These are phyloP conservation scores for Pseudogymnoascus sp. DNA, from an alignment of 2,329 filamentous ascomycete genomes.

Conservation along the genomic window DNA sequence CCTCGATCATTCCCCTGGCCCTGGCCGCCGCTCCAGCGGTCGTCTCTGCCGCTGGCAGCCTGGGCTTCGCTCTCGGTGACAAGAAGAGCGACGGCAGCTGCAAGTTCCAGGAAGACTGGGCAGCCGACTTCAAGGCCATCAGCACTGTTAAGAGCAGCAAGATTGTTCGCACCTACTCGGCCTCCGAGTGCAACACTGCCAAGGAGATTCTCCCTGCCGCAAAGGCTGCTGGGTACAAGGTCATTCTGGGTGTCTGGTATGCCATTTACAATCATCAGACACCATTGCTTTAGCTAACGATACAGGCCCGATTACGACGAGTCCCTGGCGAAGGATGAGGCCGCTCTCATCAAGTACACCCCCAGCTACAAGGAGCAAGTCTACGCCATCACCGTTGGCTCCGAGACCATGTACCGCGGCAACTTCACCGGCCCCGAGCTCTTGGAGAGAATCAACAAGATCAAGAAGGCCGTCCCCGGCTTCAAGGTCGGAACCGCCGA, in stretches of 20 bases:
- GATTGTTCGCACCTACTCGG: conserved; percentile 60
- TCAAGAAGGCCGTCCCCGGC: conserved; percentile 47
- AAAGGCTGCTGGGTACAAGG: conserved; percentile 56
- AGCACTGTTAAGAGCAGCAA: conserved; percentile 40
- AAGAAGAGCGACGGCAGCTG: conserved; percentile 54
- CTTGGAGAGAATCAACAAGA: conserved; percentile 52
- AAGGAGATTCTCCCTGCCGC: conserved; percentile 58
- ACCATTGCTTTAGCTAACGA: not conserved
- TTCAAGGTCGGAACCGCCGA: conserved; percentile 62
- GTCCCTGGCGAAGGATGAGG: conserved; percentile 54
- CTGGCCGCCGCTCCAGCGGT: conserved; percentile 38
- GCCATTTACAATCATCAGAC: conserved; percentile 18
- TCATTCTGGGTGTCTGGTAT: conserved; percentile 64
- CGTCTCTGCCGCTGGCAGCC: conserved; percentile 44
- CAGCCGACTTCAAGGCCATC: conserved; percentile 57
- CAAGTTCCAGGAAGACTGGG: conserved; percentile 57
- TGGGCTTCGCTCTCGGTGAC: conserved; percentile 62
- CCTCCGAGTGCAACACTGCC: conserved; percentile 58
- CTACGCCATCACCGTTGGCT: conserved; percentile 63
- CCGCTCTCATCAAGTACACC: conserved; percentile 45
- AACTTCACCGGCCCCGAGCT: conserved; percentile 57
- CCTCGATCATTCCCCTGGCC: conserved; percentile 16
- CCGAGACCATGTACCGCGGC: conserved; percentile 62
- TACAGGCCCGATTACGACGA: conserved; percentile 54
- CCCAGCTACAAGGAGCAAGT: conserved; percentile 49